phyloP scores from a whole-genome alignment of 2,329 filamentous ascomycete species.

The Venturia effusa region DNA sequence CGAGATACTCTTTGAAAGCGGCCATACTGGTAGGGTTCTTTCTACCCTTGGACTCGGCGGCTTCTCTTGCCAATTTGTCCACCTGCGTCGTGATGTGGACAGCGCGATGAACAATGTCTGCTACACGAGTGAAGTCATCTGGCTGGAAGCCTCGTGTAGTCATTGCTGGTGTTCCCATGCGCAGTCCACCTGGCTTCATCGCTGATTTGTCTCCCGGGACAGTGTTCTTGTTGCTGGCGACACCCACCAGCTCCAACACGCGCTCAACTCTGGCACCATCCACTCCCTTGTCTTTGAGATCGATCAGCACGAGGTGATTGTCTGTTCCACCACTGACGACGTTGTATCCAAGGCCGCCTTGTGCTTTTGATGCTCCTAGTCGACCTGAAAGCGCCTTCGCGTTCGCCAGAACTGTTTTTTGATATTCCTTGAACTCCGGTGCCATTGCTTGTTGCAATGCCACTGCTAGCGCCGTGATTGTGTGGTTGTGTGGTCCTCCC shows the following conservation, averaged over 20 bases:
- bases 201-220: slow-evolving; percentile 97
- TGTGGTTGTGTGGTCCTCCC: slow-evolving; percentile 98
- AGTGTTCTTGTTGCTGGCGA: slow-evolving; percentile 99
- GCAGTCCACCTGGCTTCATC: slow-evolving; percentile 85
- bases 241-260: slow-evolving; percentile 94
- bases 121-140: slow-evolving; percentile 70
- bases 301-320: slow-evolving; percentile 92
- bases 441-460: slow-evolving; percentile 88
- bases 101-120: slow-evolving; percentile 30
- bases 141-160: slow-evolving; percentile 88
- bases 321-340: slow-evolving; percentile 93
- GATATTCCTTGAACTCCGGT: slow-evolving; percentile 87
- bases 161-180: slow-evolving; percentile 96
- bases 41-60: slow-evolving; percentile 24
- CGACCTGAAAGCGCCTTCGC: slow-evolving; percentile 77
- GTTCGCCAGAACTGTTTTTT: slow-evolving; percentile 84
- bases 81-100: slow-evolving; percentile 31
- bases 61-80: slow-evolving; percentile 28
- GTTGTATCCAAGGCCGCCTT: slow-evolving; percentile 71
- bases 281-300: slow-evolving; percentile 75
- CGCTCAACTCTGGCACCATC: slow-evolving; percentile 94
- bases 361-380: slow-evolving; percentile 58
- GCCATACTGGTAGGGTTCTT: slow-evolving; percentile 29
- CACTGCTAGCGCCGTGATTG: slow-evolving; percentile 91
- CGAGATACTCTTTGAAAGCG: slow-evolving; percentile 30